These are phyloP conservation scores for Tricholoma matsutake DNA, from an alignment of 768 basidiomycete species.

Conservation along the genomic window DNA sequence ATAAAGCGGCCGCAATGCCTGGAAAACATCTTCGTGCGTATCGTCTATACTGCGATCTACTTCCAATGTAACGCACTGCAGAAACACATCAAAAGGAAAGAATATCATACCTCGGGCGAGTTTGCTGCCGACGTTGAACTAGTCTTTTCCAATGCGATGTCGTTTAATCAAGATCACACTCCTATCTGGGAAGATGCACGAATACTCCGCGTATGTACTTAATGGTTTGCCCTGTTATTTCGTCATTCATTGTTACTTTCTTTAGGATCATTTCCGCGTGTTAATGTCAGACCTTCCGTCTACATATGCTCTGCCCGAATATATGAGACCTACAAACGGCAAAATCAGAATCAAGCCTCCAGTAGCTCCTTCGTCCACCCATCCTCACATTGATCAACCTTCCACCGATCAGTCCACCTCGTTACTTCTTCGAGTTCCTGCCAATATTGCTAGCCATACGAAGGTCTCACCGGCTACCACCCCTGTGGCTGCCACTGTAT, in stretches of 20 bases:
- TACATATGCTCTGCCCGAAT: constrained; percentile 61
- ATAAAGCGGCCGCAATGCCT: constrained; percentile 81
- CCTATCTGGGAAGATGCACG: constrained; percentile 79
- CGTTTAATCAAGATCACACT: constrained; percentile 86
- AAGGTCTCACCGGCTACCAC: constrained; percentile 17
- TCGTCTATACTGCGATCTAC: background rate
- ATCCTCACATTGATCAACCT: constrained; percentile 10
- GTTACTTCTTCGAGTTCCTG: constrained; percentile 38
- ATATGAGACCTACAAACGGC: constrained; percentile 48
- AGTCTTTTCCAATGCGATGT: constrained; percentile 85
- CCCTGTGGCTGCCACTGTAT: constrained; percentile 14
- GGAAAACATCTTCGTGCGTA: constrained; percentile 69
- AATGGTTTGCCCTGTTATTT: background rate
- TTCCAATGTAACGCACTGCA: constrained; percentile 28
- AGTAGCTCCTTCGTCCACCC: constrained; percentile 29
- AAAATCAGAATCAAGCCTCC: constrained; percentile 76
- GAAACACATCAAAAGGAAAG: constrained; percentile 80
- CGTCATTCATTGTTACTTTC: constrained; percentile 1
- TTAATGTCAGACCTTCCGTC: constrained; percentile 77
- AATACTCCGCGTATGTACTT: constrained; percentile 52
- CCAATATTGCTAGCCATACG: constrained; percentile 10
- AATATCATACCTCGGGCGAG: constrained; percentile 62
- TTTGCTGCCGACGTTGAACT: constrained; percentile 88
- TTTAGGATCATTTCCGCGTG: constrained; percentile 68
- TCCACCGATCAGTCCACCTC: constrained; percentile 17